Conservation (phyloP, 1,139 yeast species). For the Chernovozyma sophiae-reginae region DNA sequence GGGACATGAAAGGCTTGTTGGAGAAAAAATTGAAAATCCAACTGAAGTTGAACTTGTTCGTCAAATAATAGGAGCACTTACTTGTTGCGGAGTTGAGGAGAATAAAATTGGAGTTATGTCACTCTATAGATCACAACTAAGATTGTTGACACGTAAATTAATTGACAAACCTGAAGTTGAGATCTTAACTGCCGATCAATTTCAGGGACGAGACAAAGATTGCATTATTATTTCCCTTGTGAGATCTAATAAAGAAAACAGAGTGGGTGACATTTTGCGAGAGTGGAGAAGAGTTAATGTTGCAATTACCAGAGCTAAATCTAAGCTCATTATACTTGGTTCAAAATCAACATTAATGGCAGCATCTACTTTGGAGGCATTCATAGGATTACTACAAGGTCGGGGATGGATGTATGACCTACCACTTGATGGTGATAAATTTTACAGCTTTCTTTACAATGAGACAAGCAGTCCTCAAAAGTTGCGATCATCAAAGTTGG, state of each 20-base stretch:
- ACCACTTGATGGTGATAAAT: constrained; percentile 39
- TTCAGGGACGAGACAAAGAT: constrained; percentile 94
- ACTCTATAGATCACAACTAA: constrained; percentile 77
- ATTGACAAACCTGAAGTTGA: constrained; percentile 49
- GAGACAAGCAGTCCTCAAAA: constrained; percentile 1
- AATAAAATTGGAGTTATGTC: constrained; percentile 81
- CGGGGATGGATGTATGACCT: constrained; percentile 64
- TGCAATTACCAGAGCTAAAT: constrained; percentile 86
- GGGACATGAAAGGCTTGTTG: constrained; percentile 52
- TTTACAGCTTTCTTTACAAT: constrained; percentile 23
- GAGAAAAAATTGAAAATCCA: constrained; percentile 68
- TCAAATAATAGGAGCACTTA: constrained; percentile 59
- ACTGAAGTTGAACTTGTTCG: constrained; percentile 65
- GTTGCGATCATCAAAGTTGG: not conserved
- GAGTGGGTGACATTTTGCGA: constrained; percentile 71
- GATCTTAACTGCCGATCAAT: constrained; percentile 88
- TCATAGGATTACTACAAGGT: constrained; percentile 55
- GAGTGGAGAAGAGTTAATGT: constrained; percentile 95
- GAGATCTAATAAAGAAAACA: constrained; percentile 64
- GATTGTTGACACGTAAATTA: constrained; percentile 47
- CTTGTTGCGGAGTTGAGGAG: constrained; percentile 56
- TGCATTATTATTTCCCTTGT: constrained; percentile 85
- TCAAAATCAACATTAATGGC: constrained; percentile 60
- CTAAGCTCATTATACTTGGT: constrained; percentile 80
- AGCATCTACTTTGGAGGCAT: constrained; percentile 54